Evolutionary conservation across 2,329 filamentous ascomycete genomes (phyloP), one percentile per base, ranked within the genome.

Genomic region (Neofusicoccum laricinum): DNA sequence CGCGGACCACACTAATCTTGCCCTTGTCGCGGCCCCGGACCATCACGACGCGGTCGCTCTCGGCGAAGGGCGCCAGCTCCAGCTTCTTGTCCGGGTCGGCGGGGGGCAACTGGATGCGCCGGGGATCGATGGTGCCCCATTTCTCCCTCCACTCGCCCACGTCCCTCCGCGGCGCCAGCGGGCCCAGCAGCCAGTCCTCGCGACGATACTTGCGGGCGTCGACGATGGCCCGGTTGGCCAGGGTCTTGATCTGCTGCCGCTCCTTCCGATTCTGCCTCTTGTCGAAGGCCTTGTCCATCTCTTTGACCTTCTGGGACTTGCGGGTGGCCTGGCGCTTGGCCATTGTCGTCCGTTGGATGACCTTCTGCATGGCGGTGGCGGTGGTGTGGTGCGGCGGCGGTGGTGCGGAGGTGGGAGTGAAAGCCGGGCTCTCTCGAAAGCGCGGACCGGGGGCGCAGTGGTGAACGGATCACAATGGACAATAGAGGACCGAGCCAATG

Each of bases 21-120:
- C 93, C 93, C 80, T 88, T 90, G 72, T 95, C 90, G 40, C 84
- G 85, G 8, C 94, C 93, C 66, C 89, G 86, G 62, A 92, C 79
- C 65, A 98, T 80, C 61, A 94, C 91, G 36, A 97, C 93, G 66
- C 95, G 86, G 77, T 98, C 95, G 6, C 88, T 88, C 69, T 76
- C 74, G 68, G 74, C 71, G 32, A 83, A 75, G 15, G 72, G 73
- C 32, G 66, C 43, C 67, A 66, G 49, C 64, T 68, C 72, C 66
- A 67, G 72, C 69, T 64, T 75, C 67, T 66, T 67, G 64, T 78
- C 72, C 19, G 79, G 76, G 36, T 59, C 21, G 50, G 82, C 73
- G 25, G 77, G 71, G 34, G 81, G 71, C 66, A 71, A 73, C 61
- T 69, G 66, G 50, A 72, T 7, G 15, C 68, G 66, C 48, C 64